A percentile compares a stretch with the other conserved stretches of the same genome.
These are phyloP conservation scores for Chamaecyparis obtusa DNA, from an alignment of 75 land plant genomes.

Conservation along the genomic window DNA sequence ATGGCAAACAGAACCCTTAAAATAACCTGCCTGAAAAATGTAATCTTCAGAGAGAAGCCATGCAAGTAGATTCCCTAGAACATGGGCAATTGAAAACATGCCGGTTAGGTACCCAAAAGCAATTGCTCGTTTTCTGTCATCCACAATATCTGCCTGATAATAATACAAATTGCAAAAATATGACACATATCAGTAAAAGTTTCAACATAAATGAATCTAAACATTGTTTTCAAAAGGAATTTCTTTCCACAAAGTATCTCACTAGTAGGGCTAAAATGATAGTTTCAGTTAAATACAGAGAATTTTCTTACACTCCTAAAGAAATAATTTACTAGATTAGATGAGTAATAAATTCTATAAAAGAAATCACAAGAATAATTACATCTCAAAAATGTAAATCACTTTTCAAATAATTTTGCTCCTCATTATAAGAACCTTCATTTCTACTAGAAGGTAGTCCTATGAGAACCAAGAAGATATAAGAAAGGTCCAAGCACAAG, in stretches of 20 bases:
- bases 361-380: not conserved
- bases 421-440: no score
- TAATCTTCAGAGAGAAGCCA: constrained; percentile 58
- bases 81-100: constrained; percentile 63
- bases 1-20: not conserved
- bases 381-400: not conserved
- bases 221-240: not conserved
- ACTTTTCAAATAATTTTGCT: not conserved
- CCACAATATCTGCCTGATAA: constrained; percentile 59
- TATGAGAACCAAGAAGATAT: no score
- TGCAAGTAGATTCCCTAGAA: constrained; percentile 60
- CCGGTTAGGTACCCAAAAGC: constrained; percentile 70
- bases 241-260: not conserved
- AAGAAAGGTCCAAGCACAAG: no score
- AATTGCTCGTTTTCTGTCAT: constrained; percentile 43
- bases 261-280: not conserved
- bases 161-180: not conserved
- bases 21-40: constrained; percentile 45
- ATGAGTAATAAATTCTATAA: not conserved
- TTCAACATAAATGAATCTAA: not conserved
- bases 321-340: no score
- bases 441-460: no score
- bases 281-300: not conserved
- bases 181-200: not conserved
- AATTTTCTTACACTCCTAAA: not conserved